A percentile compares a stretch with the other conserved stretches of the same genome.
phyloP scores from a whole-genome alignment of 257 asterid species.

The Cynanchum wilfordii region DNA sequence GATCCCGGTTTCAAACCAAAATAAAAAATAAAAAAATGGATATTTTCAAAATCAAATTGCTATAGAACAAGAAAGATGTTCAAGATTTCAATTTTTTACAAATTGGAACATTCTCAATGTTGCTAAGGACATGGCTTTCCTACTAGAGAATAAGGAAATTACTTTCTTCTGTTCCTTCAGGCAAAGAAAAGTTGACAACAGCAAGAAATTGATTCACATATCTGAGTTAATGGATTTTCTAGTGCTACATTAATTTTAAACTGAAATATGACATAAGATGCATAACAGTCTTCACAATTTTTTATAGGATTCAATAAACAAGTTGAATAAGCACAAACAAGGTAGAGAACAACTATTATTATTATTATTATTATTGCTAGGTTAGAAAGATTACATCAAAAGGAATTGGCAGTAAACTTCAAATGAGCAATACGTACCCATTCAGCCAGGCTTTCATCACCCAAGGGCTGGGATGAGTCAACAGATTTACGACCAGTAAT shows the following conservation, averaged over 20 bases:
- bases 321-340: neutral
- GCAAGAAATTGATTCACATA: neutral
- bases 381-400: constrained; percentile 14
- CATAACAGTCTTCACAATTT: neutral
- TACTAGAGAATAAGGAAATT: neutral
- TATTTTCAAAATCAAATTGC: neutral
- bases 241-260: neutral
- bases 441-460: constrained; percentile 86
- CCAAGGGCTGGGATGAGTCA: constrained; percentile 76
- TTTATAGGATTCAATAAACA: neutral
- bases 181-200: neutral
- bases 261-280: neutral
- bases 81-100: neutral
- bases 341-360: neutral
- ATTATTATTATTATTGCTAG: neutral
- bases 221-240: neutral
- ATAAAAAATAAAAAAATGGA: too few species aligned
- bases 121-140: neutral
- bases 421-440: constrained; percentile 48
- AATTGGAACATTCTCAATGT: neutral
- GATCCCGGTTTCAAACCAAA: too few species aligned
- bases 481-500: constrained; percentile 86
- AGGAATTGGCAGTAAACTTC: constrained; percentile 1
- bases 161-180: neutral
- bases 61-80: neutral